Evolutionary conservation across 1,139 yeast species (phyloP), one percentile per base, ranked within the genome.

Genomic region (Hyphopichia burtonii): DNA sequence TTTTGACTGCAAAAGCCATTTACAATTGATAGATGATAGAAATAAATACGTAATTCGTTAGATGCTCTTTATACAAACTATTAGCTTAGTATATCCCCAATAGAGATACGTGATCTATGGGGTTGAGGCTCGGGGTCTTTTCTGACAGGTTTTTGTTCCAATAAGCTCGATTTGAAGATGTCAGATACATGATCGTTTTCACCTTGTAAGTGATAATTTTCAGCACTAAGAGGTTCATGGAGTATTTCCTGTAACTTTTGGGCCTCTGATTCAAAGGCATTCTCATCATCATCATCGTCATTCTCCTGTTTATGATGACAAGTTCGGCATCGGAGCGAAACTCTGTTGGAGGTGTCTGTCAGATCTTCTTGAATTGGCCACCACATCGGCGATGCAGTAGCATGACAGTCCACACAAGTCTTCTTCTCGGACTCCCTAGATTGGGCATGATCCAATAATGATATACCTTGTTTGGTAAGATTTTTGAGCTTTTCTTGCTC

Each of bases 351-450:
- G 8, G 12, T n/a, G 12, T 27, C 4, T 27, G 12, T 10, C 5
- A 6, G 5, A 27, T 37, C 47, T 20, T 28, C 33, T 14, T 41
- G 43, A 9, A 38, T 36, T 7, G 42, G 42, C 73, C 76, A 68
- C 78, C 78, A 72, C 37, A 63, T 66, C 3, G 78, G 77, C 1
- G 75, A 65, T 1, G 58, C 55, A 1, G 38, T 41, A 0, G 68
- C 51, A 2, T 43, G 39, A 51, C 76, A 71, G 4, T 41, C 42
- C 9, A 20, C 23, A 44, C 74, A 67, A 2, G 27, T 31, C 20
- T 40, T 12, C 12, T 32, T 7, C 23, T 16, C 18, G 42, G 12
- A 27, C 23, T 30, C 39, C 3, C n/a, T 31, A 8, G 34, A 12
- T 9, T 17, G n/a, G 6, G 6, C n/a, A 6, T 17, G 5, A 8